Base-by-base conservation (phyloP, 768 basidiomycete species). In the Xanthoconium purpureum region DNA sequence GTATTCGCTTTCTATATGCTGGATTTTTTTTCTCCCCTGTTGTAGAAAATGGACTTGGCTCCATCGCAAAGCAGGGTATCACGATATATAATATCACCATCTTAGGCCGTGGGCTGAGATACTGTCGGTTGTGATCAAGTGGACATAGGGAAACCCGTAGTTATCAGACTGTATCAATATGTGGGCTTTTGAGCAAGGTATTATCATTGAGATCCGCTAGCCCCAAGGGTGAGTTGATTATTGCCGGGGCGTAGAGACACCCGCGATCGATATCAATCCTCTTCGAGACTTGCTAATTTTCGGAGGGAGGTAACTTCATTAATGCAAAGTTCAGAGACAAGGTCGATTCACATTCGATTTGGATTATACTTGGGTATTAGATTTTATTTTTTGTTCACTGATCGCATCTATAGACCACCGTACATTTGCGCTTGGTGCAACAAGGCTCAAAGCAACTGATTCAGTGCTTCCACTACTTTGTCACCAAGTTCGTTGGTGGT, bases 401-500 rank as follows among this genome's bases (percentile, higher is more conserved):
- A 54, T n/a, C 3, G 11, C 9, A 15, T 33, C 29, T 28, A 47
- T 35, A 28, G 17, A 44, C 5, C 17, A 20, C 29, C 38, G 24
- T 39, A 33, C 47, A 32, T 37, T n/a, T 30, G 10, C 47, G 39
- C 15, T 40, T 15, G 32, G 32, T 40, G 49, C 46, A 46, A 29
- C 20, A 12, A 28, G 3, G 5, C 37, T 75, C 67, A 85, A 66
- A 90, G 64, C 56, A 87, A 63, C 9, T 68, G 72, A 65, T 84
- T 84, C 54, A 98, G 71, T 10, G 81, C 82, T 68, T 92, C 86
- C 0, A 92, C 81, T 32, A 98, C 80, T 65, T 81, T 82, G 67
- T 95, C 88, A 17, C 97, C 97, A 24, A 98, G 78, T 66, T 94
- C 88, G 40, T 70, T 77, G 18, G 97, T 98, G 33, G 76, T 76